Conservation (phyloP, 2,329 filamentous ascomycete species). For the Penicillium griseofulvum region DNA sequence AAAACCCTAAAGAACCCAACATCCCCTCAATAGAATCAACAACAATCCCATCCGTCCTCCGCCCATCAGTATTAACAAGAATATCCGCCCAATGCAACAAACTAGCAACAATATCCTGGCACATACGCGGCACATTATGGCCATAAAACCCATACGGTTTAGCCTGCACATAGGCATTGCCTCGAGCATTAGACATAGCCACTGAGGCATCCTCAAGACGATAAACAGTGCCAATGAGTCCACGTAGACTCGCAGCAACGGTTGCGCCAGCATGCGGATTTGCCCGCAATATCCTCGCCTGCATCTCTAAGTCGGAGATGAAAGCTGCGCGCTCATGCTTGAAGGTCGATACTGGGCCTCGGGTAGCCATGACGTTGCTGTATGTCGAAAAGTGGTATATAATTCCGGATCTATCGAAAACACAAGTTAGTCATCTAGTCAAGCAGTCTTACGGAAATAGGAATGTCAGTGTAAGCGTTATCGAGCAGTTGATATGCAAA, state of each 20-base stretch:
- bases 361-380: neutral
- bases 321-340: neutral
- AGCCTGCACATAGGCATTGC: neutral
- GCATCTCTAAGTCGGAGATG: neutral
- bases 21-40: neutral
- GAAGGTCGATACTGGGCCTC: neutral
- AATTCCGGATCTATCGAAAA: neutral
- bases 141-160: slow-evolving; percentile 4
- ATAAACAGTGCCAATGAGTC: slow-evolving; percentile 3
- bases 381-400: neutral
- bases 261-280: slow-evolving; percentile 11
- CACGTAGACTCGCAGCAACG: slow-evolving; percentile 9
- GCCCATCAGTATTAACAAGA: slow-evolving; percentile 2
- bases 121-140: neutral
- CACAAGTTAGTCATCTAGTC: slow-evolving; percentile 2
- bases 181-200: neutral
- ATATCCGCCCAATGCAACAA: slow-evolving; percentile 8
- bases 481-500: neutral
- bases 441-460: neutral
- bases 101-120: neutral
- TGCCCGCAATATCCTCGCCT: neutral
- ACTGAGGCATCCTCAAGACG: neutral
- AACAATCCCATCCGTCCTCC: slow-evolving; percentile 3
- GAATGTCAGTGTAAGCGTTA: neutral
- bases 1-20: neutral